A percentile compares a stretch with the other conserved stretches of the same genome.
Evolutionary conservation across 441 rosid genomes (phyloP).

Genomic region (Biscutella auriculata): DNA sequence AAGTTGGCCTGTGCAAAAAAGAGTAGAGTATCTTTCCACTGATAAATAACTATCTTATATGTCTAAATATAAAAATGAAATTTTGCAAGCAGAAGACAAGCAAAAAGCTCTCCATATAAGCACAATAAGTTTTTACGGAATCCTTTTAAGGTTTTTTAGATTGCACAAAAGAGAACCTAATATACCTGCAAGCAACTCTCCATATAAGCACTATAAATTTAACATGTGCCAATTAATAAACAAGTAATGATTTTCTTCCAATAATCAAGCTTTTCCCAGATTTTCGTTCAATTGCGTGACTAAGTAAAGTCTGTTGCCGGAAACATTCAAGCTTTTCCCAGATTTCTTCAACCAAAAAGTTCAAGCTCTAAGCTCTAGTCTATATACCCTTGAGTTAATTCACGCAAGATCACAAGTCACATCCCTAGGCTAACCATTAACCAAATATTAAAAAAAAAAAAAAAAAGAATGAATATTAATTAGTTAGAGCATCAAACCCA

Average conservation of each 20-base stretch:
- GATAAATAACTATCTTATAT: not conserved
- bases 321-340: no score
- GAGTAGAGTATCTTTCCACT: not conserved
- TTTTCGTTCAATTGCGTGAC: no score
- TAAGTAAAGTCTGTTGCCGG: no score
- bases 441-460: not conserved
- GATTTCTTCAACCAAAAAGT: no score
- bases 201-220: no score
- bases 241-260: no score
- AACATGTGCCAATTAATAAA: no score
- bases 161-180: no score
- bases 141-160: no score
- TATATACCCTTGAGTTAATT: not conserved
- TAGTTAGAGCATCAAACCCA: conserved; percentile 51
- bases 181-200: no score
- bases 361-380: not conserved
- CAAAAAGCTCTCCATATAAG: not conserved
- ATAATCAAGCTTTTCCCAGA: no score
- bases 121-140: not conserved
- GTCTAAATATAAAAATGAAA: not conserved
- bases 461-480: not conserved
- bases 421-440: not conserved
- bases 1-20: conserved; percentile 37
- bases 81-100: not conserved
- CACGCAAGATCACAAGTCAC: not conserved